Percentiles rank a stretch among this genome's conserved stretches.
phyloP scores from a whole-genome alignment of 345 rosid genomes.

The Carallia pectinifolia region DNA sequence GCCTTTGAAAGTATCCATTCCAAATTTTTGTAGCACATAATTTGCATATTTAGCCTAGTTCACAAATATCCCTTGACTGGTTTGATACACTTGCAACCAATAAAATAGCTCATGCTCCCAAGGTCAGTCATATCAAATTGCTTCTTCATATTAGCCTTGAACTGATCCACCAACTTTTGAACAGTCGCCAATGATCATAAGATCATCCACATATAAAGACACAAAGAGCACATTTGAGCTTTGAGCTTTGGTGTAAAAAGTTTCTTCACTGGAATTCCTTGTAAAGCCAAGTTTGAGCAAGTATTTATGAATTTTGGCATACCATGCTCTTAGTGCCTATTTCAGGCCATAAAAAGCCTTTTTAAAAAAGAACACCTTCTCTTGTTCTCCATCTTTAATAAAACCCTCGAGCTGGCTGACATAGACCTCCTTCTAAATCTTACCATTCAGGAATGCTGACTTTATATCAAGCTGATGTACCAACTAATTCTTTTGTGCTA shows the following conservation, averaged over 20 bases:
- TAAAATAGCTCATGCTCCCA: not conserved
- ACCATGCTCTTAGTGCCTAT: not conserved
- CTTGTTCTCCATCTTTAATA: not conserved
- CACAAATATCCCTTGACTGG: not conserved
- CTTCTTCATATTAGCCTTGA: not conserved
- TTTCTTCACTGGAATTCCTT: no score
- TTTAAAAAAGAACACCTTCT: not conserved
- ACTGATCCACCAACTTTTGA: not conserved
- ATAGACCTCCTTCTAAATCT: not conserved
- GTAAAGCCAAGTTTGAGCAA: not conserved
- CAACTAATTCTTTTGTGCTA: not conserved
- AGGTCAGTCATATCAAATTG: not conserved
- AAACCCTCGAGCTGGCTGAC: not conserved
- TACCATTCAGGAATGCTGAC: not conserved
- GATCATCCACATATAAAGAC: not conserved
- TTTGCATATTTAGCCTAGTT: not conserved
- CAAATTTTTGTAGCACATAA: not conserved
- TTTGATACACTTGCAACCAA: not conserved
- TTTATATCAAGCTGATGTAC: not conserved
- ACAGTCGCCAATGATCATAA: not conserved
- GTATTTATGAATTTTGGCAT: no score
- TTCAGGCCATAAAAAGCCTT: not conserved
- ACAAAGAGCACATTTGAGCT: not conserved
- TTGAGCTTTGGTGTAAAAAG: no score
- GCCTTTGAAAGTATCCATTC: not conserved